Evolutionary conservation across 2,329 filamentous ascomycete genomes (phyloP).

Genomic region (Aschersonia sp.): DNA sequence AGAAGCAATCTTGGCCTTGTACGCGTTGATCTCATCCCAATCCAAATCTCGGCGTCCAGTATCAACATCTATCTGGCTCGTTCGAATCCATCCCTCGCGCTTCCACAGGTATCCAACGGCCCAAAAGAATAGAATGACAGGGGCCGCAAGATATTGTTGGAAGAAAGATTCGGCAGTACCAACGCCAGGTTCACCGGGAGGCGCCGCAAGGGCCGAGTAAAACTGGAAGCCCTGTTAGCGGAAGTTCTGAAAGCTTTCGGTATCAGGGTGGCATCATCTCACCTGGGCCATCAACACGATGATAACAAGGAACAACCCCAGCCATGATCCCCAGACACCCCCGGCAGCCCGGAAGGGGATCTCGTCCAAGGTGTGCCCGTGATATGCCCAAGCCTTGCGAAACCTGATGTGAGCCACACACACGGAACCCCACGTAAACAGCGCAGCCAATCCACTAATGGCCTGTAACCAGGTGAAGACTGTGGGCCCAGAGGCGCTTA

Average conservation of each 20-base stretch:
- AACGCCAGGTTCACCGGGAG: slow-evolving; percentile 15
- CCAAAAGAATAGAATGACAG: slow-evolving; percentile 42
- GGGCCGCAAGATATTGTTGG: slow-evolving; percentile 36
- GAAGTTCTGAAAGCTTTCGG: background rate
- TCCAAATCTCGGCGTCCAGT: slow-evolving; percentile 50
- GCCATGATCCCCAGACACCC: slow-evolving; percentile 47
- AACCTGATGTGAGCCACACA: slow-evolving; percentile 51
- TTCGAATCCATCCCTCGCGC: slow-evolving; percentile 41
- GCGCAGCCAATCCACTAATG: slow-evolving; percentile 44
- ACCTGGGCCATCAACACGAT: slow-evolving; percentile 41
- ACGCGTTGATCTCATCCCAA: slow-evolving; percentile 46
- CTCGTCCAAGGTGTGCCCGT: slow-evolving; percentile 48
- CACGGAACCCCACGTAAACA: slow-evolving; percentile 52
- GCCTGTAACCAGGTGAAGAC: slow-evolving; percentile 50
- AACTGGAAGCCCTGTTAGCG: slow-evolving; percentile 20
- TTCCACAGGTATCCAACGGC: slow-evolving; percentile 50
- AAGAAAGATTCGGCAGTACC: slow-evolving; percentile 36
- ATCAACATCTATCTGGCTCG: slow-evolving; percentile 52
- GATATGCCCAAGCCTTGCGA: slow-evolving; percentile 40
- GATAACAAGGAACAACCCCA: slow-evolving; percentile 43
- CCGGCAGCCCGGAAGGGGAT: slow-evolving; percentile 47
- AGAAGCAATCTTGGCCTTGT: slow-evolving; percentile 32
- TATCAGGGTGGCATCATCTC: slow-evolving; percentile 9
- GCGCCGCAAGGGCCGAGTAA: slow-evolving; percentile 30
- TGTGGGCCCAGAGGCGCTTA: slow-evolving; percentile 24